phyloP scores from a whole-genome alignment of 768 basidiomycete genomes.

The Auriculariales sp. region DNA sequence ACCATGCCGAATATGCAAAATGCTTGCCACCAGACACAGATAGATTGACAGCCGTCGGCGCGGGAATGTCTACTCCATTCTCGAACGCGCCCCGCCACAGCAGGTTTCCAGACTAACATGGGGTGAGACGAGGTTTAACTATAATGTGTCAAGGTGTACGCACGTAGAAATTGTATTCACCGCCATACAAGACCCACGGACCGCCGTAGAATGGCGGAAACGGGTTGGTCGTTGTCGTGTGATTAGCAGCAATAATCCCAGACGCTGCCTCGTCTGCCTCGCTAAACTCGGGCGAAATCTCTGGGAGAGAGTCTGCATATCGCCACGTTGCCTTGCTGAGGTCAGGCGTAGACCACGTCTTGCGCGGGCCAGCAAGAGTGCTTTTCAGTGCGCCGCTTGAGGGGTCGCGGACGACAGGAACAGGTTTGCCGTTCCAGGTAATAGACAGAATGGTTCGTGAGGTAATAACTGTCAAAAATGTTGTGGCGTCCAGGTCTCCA shows the following conservation, averaged over 20 bases:
- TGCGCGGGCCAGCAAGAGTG: constrained; percentile 3
- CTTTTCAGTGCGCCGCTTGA: constrained; percentile 8
- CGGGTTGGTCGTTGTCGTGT: constrained; percentile 15
- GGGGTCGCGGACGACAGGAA: constrained; percentile 4
- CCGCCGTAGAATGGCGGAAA: constrained; percentile 9
- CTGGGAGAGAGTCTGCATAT: constrained; percentile 16
- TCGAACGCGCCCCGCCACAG: background rate
- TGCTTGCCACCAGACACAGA: background rate
- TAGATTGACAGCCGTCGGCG: background rate
- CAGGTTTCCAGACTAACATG: background rate
- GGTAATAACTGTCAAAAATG: constrained; percentile 11
- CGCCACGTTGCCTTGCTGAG: constrained; percentile 12
- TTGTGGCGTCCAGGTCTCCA: constrained; percentile 15
- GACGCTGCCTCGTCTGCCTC: constrained; percentile 10
- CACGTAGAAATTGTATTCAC: constrained; percentile 14
- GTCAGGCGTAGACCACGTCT: constrained; percentile 8
- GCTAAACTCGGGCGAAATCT: constrained; percentile 14
- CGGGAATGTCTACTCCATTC: background rate
- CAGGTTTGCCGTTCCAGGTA: constrained; percentile 14
- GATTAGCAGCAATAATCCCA: constrained; percentile 11
- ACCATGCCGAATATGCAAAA: background rate
- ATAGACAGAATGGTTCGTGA: constrained; percentile 9
- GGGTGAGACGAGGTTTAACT: background rate
- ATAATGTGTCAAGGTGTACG: background rate
- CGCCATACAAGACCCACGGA: constrained; percentile 12